These are phyloP conservation scores for Lentinula detonsa DNA, from an alignment of 768 basidiomycete genomes.

Conservation along the genomic window DNA sequence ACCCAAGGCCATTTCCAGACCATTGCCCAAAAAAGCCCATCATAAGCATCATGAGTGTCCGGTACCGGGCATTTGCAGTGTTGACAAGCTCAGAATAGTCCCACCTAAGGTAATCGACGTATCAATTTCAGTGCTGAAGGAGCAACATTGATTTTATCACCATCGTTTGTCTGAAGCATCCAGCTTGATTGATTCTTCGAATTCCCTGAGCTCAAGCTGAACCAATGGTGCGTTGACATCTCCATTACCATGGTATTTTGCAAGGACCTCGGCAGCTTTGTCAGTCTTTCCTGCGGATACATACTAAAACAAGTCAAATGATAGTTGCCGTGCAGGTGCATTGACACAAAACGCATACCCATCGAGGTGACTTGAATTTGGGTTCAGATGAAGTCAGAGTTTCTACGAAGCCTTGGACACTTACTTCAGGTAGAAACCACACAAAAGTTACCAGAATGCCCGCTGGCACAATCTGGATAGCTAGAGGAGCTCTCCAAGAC, in stretches of 20 bases:
- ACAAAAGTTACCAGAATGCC: constrained; percentile 23
- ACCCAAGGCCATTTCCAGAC: constrained; percentile 37
- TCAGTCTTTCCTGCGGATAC: not conserved
- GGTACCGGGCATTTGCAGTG: constrained; percentile 38
- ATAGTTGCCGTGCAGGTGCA: constrained; percentile 31
- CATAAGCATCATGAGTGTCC: constrained; percentile 41
- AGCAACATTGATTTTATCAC: constrained; percentile 21
- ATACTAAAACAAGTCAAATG: not conserved
- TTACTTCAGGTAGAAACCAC: constrained; percentile 24
- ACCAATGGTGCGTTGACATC: constrained; percentile 46
- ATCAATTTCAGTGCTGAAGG: not conserved
- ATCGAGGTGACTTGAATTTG: constrained; percentile 39
- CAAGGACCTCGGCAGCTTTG: constrained; percentile 28
- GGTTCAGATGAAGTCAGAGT: too few species aligned
- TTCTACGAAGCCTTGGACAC: not conserved
- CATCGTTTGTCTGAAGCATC: constrained; percentile 54
- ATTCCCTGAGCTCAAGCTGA: constrained; percentile 44
- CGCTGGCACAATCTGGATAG: constrained; percentile 44
- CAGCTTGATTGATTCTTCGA: constrained; percentile 40
- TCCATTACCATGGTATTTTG: constrained; percentile 48
- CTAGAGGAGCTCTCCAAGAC: constrained; percentile 47
- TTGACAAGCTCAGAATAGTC: constrained; percentile 46
- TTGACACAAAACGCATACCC: constrained; percentile 29
- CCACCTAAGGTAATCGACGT: constrained; percentile 24
- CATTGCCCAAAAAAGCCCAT: constrained; percentile 50